Base-by-base conservation (phyloP, 352 stramenopile species). In the Globisporangium paroecandrum region DNA sequence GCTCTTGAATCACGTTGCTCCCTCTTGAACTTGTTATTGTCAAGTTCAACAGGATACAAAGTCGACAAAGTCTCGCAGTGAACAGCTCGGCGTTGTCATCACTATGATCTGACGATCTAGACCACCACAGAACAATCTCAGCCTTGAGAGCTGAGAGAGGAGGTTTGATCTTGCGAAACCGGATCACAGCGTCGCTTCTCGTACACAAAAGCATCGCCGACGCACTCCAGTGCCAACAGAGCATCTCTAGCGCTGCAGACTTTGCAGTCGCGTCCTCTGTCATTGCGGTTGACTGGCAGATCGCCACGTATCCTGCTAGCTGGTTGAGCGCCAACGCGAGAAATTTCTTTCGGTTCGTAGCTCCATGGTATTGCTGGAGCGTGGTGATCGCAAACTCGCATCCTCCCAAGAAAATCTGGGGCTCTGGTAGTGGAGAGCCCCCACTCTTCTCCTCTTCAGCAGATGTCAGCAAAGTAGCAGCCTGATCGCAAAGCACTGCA, bases 151-250 rank as follows among this genome's bases (percentile, higher is more conserved):
- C 64, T 27, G 43, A 24, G 5, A 34, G 13, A 74, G 47, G 15
- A 64, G 62, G 43, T 7, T 72, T 70, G 4, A 64, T 54, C 58
- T 75, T 80, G 60, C 71, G 69, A 20, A 78, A 69, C 1, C 58
- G 34, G n/a, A 76, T 66, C 1, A 72, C 69, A 46, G 25, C 53
- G 9, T 78, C 67, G 51, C 74, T 83, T 18, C 85, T 78, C 4
- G 77, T 72, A 64, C 83, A 90, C 63, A 91, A 25, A 49, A 88
- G 69, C 68, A 80, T 61, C 9, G 66, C 75, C 1, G 70, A 74
- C 29, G 74, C 65, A 15, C 76, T 79, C 85, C 83, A 93, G 58
- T 93, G 83, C 85, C 85, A 93, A n/a, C 68, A 73, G 1, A 90
- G 18, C 64, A 82, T 74, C 24, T 77, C 66, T 5, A 81, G 5